These are phyloP conservation scores for Torulaspora globosa DNA, from an alignment of 1,139 yeast genomes.

Conservation along the genomic window DNA sequence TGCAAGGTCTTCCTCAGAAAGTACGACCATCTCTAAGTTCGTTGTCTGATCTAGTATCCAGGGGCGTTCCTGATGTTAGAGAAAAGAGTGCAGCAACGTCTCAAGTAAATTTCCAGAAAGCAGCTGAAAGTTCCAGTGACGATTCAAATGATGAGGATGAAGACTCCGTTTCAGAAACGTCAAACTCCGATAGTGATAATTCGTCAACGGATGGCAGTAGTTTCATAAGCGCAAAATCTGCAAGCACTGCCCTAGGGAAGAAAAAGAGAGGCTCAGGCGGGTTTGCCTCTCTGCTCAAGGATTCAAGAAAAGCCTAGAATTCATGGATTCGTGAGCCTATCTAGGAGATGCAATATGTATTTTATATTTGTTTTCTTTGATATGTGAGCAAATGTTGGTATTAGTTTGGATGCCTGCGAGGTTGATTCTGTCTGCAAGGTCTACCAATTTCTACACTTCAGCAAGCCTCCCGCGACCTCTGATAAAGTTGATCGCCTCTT, in stretches of 20 bases:
- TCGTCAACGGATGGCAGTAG: conserved; percentile 29
- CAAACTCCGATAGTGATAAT: conserved; percentile 22
- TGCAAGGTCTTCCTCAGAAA: conserved; percentile 24
- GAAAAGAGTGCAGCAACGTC: conserved; percentile 43
- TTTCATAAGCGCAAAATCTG: conserved; percentile 43
- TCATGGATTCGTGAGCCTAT: conserved; percentile 1
- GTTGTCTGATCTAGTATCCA: conserved; percentile 51
- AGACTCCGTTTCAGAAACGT: conserved; percentile 5
- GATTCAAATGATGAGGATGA: conserved; percentile 30
- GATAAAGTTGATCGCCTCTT: conserved; percentile 75
- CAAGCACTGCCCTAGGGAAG: conserved; percentile 40
- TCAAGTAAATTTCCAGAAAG: conserved; percentile 34
- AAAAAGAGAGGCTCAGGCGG: conserved; percentile 45
- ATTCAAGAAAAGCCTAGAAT: conserved; percentile 39
- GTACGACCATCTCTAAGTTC: conserved; percentile 46
- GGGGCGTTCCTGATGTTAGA: conserved; percentile 62
- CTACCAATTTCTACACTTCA: conserved; percentile 17
- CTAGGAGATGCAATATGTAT: neutral
- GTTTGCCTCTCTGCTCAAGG: conserved; percentile 52
- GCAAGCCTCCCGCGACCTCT: conserved; percentile 47
- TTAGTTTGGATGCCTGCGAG: neutral
- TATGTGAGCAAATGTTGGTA: conserved; percentile 3
- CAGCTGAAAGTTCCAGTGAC: conserved; percentile 24
- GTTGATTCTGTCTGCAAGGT: neutral
- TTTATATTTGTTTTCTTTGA: neutral